Percentiles rank a stretch among this genome's conserved stretches.
Evolutionary conservation across 257 asterid species (phyloP).

Genomic region (Gardenia jasminoides): DNA sequence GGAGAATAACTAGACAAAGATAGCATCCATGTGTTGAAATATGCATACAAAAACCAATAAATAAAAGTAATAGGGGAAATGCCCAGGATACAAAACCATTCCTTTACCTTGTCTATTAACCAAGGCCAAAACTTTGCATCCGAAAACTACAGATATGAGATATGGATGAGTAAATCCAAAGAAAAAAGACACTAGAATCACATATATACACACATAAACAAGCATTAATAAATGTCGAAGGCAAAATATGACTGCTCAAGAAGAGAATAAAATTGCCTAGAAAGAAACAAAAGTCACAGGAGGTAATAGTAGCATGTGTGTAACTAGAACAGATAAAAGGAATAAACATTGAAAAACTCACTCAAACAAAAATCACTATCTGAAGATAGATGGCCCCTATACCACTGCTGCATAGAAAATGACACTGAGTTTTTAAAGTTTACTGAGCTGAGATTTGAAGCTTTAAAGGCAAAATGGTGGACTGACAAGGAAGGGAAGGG

Average conservation of each 20-base stretch:
- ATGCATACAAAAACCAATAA: conserved; percentile 23
- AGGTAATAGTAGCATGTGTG: conserved; percentile 13
- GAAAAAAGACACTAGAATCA: conserved; percentile 44
- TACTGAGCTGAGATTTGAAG: conserved; percentile 1
- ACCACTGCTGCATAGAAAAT: conserved; percentile 55
- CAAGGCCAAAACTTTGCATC: conserved; percentile 54
- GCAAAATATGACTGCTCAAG: conserved; percentile 85
- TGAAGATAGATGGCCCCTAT: conserved; percentile 32
- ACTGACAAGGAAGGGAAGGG: not conserved
- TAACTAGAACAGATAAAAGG: conserved; percentile 61
- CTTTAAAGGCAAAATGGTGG: conserved; percentile 18
- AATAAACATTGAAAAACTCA: conserved; percentile 79
- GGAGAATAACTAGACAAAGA: conserved; percentile 22
- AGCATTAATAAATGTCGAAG: conserved; percentile 61
- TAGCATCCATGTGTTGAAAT: conserved; percentile 38
- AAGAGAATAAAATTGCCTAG: conserved; percentile 82
- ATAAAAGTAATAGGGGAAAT: conserved; percentile 61
- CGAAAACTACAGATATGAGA: conserved; percentile 48
- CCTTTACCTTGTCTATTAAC: conserved; percentile 68
- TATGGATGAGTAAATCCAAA: conserved; percentile 63
- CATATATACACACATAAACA: conserved; percentile 22
- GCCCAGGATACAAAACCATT: conserved; percentile 63
- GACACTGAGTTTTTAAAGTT: conserved; percentile 30
- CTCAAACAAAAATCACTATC: conserved; percentile 44
- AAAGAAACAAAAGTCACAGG: conserved; percentile 66